These are phyloP conservation scores for Coemansia sp. DNA, from an alignment of 192 early-diverging fungal genomes.

Conservation along the genomic window DNA sequence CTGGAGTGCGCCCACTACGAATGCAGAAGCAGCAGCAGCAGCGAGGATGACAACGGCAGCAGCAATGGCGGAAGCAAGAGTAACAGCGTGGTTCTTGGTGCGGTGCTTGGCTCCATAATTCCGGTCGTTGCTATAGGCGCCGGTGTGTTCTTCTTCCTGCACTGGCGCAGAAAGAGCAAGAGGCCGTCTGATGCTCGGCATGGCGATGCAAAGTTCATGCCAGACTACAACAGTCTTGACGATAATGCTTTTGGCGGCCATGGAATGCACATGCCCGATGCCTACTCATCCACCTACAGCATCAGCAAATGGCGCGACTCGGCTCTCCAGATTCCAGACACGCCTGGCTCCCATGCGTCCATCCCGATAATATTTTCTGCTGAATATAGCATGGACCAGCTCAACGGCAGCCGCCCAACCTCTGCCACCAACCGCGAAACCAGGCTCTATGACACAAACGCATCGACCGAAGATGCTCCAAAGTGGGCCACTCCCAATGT, in stretches of 20 bases:
- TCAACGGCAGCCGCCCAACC: slow-evolving; percentile 8
- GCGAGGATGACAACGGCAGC: background rate
- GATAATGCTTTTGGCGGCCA: slow-evolving; percentile 24
- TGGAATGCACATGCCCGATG: slow-evolving; percentile 16
- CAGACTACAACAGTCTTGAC: slow-evolving; percentile 42
- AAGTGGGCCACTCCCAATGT: slow-evolving; percentile 42
- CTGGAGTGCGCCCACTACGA: slow-evolving; percentile 40
- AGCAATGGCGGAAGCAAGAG: slow-evolving; percentile 4
- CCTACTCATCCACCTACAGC: slow-evolving; percentile 36
- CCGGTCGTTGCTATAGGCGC: slow-evolving; percentile 19
- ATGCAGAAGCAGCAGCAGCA: slow-evolving; percentile 12
- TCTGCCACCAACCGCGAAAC: slow-evolving; percentile 32
- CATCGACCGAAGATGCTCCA: slow-evolving; percentile 21
- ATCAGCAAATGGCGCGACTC: slow-evolving; percentile 47
- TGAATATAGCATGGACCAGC: slow-evolving; percentile 16
- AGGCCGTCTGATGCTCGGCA: slow-evolving; percentile 27
- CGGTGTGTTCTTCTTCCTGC: slow-evolving; percentile 25
- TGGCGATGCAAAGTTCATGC: slow-evolving; percentile 39
- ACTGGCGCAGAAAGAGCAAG: slow-evolving; percentile 21
- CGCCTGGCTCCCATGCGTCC: slow-evolving; percentile 25
- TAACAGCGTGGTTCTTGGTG: slow-evolving; percentile 29
- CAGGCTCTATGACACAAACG: slow-evolving; percentile 18
- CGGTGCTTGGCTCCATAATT: slow-evolving; percentile 36
- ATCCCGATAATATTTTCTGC: slow-evolving; percentile 45
- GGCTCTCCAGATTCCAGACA: slow-evolving; percentile 4